phyloP scores from a whole-genome alignment of 805 yeast species.

The Pichia membranifaciens region DNA sequence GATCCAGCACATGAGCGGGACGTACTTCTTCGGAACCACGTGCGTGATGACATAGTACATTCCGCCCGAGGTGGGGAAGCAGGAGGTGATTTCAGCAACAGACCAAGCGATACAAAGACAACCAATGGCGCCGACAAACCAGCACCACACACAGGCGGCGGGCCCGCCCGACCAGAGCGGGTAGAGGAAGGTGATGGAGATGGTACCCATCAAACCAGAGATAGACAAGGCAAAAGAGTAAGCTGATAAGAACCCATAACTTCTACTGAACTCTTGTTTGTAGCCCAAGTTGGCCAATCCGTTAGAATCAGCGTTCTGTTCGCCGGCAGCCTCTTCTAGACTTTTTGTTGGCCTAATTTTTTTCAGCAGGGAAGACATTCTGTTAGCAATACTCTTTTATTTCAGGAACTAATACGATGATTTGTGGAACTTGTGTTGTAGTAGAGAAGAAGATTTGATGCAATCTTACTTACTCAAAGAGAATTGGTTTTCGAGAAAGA shows the following conservation, averaged over 20 bases:
- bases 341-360: neutral
- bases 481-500: no score
- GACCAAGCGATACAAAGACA: conserved; percentile 49
- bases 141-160: conserved; percentile 59
- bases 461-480: no score
- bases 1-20: conserved; percentile 48
- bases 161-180: conserved; percentile 53
- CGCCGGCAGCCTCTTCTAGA: neutral
- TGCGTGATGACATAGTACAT: conserved; percentile 43
- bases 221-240: conserved; percentile 61
- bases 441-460: no score
- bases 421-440: no score
- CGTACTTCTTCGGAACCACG: conserved; percentile 43
- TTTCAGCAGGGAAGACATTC: neutral
- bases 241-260: conserved; percentile 53
- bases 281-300: conserved; percentile 45
- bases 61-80: conserved; percentile 52
- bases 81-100: conserved; percentile 44
- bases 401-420: no score
- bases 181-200: conserved; percentile 46
- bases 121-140: conserved; percentile 50
- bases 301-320: conserved; percentile 11
- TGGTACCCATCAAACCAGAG: conserved; percentile 60
- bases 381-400: no score
- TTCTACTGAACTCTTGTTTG: conserved; percentile 54